Percentiles rank a stretch among this genome's conserved stretches.
phyloP scores from a whole-genome alignment of 306 rosid genomes.

The Ziziphus jujuba region DNA sequence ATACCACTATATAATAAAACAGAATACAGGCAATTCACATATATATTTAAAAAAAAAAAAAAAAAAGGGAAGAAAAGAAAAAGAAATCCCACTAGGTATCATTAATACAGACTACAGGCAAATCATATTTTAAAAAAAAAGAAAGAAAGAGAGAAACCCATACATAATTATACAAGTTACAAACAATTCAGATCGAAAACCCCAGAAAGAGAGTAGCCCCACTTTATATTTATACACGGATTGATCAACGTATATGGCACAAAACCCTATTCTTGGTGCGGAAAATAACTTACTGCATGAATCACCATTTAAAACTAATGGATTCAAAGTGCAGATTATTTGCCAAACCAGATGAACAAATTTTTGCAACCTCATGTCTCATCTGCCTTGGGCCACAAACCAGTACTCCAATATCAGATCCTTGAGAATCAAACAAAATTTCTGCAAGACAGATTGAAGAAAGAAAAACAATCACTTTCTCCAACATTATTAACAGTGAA shows the following conservation, averaged over 20 bases:
- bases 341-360: constrained; percentile 44
- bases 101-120: no score
- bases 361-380: constrained; percentile 51
- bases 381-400: constrained; percentile 51
- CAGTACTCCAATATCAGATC: constrained; percentile 47
- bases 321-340: constrained; percentile 48
- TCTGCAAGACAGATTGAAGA: constrained; percentile 22
- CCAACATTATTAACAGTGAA: background rate
- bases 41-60: no score
- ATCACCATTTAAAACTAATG: constrained; percentile 49
- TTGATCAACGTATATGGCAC: background rate
- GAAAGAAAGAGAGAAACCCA: no score
- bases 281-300: background rate
- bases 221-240: no score
- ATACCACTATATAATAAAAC: no score
- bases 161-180: no score
- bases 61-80: no score
- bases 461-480: background rate
- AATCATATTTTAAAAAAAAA: no score
- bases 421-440: constrained; percentile 37
- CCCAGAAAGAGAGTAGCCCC: no score
- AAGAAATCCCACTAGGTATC: no score
- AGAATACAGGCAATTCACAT: no score
- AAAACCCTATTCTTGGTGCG: background rate
- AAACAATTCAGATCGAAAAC: no score